Evolutionary conservation across 331 rosid species (phyloP).

Genomic region (Malus hybrid): DNA sequence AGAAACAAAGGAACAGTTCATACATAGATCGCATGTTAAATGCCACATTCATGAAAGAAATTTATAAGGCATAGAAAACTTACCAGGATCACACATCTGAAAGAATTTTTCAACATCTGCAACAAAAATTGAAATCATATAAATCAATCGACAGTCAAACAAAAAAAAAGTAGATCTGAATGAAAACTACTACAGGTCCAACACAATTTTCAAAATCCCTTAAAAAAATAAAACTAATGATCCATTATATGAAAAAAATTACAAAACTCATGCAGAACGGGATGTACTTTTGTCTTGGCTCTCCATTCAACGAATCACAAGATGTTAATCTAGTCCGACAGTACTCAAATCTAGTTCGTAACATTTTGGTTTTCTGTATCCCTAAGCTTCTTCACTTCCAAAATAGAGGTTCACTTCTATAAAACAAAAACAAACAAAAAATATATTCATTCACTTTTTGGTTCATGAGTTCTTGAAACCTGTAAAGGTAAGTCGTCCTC

Average conservation of each 20-base stretch:
- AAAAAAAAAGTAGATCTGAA: neutral
- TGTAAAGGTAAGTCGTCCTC: neutral
- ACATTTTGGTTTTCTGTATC: neutral
- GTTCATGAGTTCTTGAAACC: neutral
- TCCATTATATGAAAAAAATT: neutral
- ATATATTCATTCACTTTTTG: no score
- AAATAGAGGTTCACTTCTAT: neutral
- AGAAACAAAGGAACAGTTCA: no score
- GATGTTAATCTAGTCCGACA: neutral
- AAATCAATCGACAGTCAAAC: neutral
- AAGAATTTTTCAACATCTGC: conserved; percentile 84
- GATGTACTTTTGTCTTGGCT: neutral
- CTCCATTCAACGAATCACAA: neutral
- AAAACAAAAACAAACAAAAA: no score
- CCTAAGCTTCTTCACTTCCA: neutral
- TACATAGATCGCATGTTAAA: no score
- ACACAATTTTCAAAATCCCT: neutral
- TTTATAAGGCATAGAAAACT: neutral
- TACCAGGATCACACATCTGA: conserved; percentile 85
- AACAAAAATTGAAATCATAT: conserved; percentile 13
- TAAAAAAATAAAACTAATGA: neutral
- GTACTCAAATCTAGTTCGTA: neutral
- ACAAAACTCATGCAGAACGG: neutral
- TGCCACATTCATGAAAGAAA: neutral
- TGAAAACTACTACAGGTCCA: neutral